Evolutionary conservation across 805 yeast genomes (phyloP).

Genomic region (Metschnikowia drakensbergensis): DNA sequence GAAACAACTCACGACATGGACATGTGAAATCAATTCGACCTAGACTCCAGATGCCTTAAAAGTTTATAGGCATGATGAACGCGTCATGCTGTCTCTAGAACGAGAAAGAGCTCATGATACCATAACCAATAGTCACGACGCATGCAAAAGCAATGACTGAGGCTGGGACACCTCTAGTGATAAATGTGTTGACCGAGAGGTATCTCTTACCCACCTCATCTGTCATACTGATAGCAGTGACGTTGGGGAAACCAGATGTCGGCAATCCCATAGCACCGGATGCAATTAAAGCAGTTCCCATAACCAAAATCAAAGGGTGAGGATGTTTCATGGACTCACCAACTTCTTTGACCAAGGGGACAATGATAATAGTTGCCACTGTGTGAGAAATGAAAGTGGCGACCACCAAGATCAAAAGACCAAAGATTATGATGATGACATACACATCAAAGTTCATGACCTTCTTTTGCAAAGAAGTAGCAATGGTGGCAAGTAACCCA

Average conservation of each 20-base stretch:
- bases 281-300: slow-evolving; percentile 40
- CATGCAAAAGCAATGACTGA: slow-evolving; percentile 34
- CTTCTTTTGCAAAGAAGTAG: slow-evolving; percentile 57
- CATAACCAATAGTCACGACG: slow-evolving; percentile 39
- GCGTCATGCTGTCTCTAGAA: slow-evolving; percentile 2
- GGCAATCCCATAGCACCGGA: slow-evolving; percentile 47
- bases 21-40: not conserved
- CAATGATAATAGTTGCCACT: slow-evolving; percentile 41
- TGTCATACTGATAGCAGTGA: slow-evolving; percentile 41
- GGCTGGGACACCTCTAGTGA: slow-evolving; percentile 42
- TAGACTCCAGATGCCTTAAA: not conserved
- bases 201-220: slow-evolving; percentile 41
- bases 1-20: not conserved
- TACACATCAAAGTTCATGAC: slow-evolving; percentile 70
- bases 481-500: slow-evolving; percentile 78
- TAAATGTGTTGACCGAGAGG: slow-evolving; percentile 39
- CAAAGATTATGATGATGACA: slow-evolving; percentile 68
- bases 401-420: slow-evolving; percentile 36
- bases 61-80: not conserved
- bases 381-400: slow-evolving; percentile 45
- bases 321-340: slow-evolving; percentile 36
- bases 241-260: slow-evolving; percentile 43
- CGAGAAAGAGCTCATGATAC: slow-evolving; percentile 28
- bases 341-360: slow-evolving; percentile 40
- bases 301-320: slow-evolving; percentile 37